Evolutionary conservation across 164 flowering plant genomes (phyloP), one percentile per base, ranked within the genome.

Genomic region (Cinnamomum micranthum): DNA sequence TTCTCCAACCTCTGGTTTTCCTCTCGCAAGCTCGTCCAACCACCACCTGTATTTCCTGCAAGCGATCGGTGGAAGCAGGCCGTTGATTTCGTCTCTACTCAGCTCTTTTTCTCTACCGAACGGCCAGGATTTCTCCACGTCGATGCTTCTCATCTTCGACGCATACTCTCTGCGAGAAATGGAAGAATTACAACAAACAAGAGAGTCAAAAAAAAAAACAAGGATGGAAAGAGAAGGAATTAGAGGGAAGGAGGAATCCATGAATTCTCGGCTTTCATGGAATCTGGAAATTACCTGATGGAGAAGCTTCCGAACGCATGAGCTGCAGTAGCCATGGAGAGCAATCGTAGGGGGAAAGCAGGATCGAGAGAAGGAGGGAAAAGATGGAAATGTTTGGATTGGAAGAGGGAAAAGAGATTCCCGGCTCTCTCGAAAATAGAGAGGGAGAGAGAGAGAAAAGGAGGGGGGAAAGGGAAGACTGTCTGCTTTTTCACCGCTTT

Each of bases 101-200:
- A 50, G 50, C 23, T 59, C 80, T 24, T 70, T 74, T 13, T 47
- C 71, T 9, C 71, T 77, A 50, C 67, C 75, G 76, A 90, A 90
- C 23, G 91, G 92, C 91, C 95, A 89, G 74, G 86, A 84, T 74
- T 83, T 88, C 50, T n/a, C 77, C 73, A 81, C 87, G 78, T 86
- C 82, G 3, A 74, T 76, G 35, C 80, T 82, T 65, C 92, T 88
- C 87, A 84, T 85, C 82, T 82, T 84, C 68, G 83, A 80, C 0
- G 84, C 83, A 63, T 85, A 89, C 77, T 86, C 90, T 41, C 95
- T 90, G 55, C 60, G n/a, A 55, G 20, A 55, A 55, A 55, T 14
- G 25, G 71, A 6, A 6, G 51, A 73, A 52, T 28, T 19, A 15
- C 22, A 23, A 67, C 1, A 74, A 31, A 31, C 35, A 31, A 31